These are phyloP conservation scores for Lachnellula subtilissima DNA, from an alignment of 2,329 filamentous ascomycete species.

Conservation along the genomic window DNA sequence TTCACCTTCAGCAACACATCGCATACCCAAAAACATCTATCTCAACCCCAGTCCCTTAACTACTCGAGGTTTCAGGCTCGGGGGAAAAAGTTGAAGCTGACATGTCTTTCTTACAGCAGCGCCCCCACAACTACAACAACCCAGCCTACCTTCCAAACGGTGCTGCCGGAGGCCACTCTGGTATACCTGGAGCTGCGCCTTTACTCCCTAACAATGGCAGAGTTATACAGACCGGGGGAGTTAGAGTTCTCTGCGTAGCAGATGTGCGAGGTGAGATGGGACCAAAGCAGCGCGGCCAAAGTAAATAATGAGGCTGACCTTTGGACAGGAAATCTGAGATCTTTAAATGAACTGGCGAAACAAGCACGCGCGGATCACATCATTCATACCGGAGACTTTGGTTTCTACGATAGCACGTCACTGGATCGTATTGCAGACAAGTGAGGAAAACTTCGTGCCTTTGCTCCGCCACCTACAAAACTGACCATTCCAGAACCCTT, in stretches of 20 bases:
- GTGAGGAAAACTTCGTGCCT: constrained; percentile 45
- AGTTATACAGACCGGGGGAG: constrained; percentile 59
- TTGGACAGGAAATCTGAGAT: constrained; percentile 77
- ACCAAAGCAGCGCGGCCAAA: background rate
- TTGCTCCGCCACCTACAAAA: constrained; percentile 18
- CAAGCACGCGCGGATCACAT: constrained; percentile 95
- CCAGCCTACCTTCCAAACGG: constrained; percentile 57
- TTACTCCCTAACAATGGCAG: constrained; percentile 65
- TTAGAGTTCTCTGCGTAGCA: constrained; percentile 65
- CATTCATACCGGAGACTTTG: constrained; percentile 97
- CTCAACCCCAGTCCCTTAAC: background rate
- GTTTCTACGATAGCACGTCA: constrained; percentile 96
- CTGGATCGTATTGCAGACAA: constrained; percentile 97
- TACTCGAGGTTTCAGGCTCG: background rate
- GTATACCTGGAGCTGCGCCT: constrained; percentile 55
- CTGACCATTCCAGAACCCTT: constrained; percentile 62
- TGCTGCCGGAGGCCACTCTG: constrained; percentile 41
- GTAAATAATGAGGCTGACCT: constrained; percentile 21
- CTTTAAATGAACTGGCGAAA: constrained; percentile 92
- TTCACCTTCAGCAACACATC: background rate
- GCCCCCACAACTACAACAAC: constrained; percentile 31
- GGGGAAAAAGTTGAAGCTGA: constrained; percentile 16
- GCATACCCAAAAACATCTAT: background rate
- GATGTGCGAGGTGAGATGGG: constrained; percentile 60
- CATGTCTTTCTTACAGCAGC: constrained; percentile 27